phyloP scores from a whole-genome alignment of 371 early-diverging fungal genomes.

The Rhizomucor pusillus region DNA sequence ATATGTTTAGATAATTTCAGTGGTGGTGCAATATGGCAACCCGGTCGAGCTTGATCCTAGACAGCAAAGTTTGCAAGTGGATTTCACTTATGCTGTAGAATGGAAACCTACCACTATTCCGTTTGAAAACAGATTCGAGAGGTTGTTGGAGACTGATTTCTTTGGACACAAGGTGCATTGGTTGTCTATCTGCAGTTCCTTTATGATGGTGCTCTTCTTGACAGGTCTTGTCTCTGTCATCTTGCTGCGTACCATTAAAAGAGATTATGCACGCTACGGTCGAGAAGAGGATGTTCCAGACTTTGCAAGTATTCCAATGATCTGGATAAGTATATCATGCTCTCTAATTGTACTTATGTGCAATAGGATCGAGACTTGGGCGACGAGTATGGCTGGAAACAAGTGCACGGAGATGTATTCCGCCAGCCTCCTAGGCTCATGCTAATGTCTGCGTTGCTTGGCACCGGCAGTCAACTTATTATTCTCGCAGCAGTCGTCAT shows the following conservation, averaged over 20 bases:
- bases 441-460: slow-evolving; percentile 67
- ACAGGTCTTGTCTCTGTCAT: slow-evolving; percentile 75
- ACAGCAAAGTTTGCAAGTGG: slow-evolving; percentile 28
- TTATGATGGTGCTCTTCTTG: slow-evolving; percentile 82
- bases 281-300: slow-evolving; percentile 73
- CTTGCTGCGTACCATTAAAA: slow-evolving; percentile 68
- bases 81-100: slow-evolving; percentile 72
- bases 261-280: slow-evolving; percentile 82
- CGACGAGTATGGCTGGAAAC: slow-evolving; percentile 91
- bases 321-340: not conserved
- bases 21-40: slow-evolving; percentile 37
- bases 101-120: slow-evolving; percentile 57
- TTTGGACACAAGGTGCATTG: slow-evolving; percentile 87
- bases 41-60: slow-evolving; percentile 30
- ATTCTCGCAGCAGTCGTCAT: slow-evolving; percentile 65
- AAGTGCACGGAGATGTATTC: slow-evolving; percentile 87
- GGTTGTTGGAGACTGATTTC: slow-evolving; percentile 72
- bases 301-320: slow-evolving; percentile 45
- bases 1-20: slow-evolving; percentile 52
- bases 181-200: slow-evolving; percentile 83
- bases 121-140: slow-evolving; percentile 67
- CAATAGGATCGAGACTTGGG: slow-evolving; percentile 75
- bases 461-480: slow-evolving; percentile 73
- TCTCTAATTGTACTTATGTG: not conserved
- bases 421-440: slow-evolving; percentile 71